Base-by-base conservation (phyloP, 2,329 filamentous ascomycete genomes). In the Hansfordia pulvinata region DNA sequence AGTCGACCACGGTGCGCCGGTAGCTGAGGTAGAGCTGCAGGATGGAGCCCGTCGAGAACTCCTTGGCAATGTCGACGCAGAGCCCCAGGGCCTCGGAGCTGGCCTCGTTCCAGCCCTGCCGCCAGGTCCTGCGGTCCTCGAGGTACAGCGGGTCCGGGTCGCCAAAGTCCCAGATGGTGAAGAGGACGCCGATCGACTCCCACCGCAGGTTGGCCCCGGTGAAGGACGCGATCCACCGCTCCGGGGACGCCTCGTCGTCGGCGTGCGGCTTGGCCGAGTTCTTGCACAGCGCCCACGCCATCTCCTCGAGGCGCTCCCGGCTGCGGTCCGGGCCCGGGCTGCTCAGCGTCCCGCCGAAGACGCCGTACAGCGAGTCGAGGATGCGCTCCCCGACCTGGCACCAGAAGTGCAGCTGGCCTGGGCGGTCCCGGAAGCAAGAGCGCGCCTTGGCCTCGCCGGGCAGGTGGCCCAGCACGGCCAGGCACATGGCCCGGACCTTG, bases 131-230 rank as follows among this genome's bases (percentile, higher is more conserved):
- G 22, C 26, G 15, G 28, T 33, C 9, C 27, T 24, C 10, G 9
- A 22, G 11, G 13, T 25, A 17, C 11, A 25, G 12, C 25, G 25
- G 10, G 22, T 29, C 9, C 22, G 23, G 15, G 24, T 23, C 8
- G 20, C 25, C 6, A 27, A 4, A 17, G 27, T 36, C 34, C 33
- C 36, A 38, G 25, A 35, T 37, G 6, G 30, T 35, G 14, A 49
- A 61, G 2, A 59, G 35, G 8, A 60, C 27, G 0, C 56, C 58
- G 2, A 63, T 28, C 0, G 53, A 49, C 27, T 63, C 58, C 59
- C 58, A 63, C 1, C 59, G 46, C 12, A 57, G 38, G 10, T 49
- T 50, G 0, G 33, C 32, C 0, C 56, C 56, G 0, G 42, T 44
- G 25, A 62, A 56, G 19, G 58, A 53, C 2, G 36, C 39, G 1